Evolutionary conservation across 305 asterid genomes (phyloP), one percentile per base, ranked within the genome.

Genomic region (Plantago coronopus): DNA sequence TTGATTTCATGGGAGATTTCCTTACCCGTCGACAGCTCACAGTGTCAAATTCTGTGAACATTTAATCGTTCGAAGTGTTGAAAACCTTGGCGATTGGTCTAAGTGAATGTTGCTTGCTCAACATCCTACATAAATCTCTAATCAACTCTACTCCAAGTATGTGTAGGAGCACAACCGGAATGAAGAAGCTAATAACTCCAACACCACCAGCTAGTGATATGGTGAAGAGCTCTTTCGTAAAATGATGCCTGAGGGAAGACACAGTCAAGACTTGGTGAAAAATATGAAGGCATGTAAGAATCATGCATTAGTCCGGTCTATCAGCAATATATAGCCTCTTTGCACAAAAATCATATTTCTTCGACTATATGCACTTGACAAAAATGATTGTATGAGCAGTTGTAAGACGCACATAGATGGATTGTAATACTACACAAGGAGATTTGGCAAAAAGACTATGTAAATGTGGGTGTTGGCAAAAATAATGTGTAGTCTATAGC

Each of bases 161-260:
- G 67, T 69, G 63, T 20, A 66, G 73, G 65, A 76, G 34, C 38
- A 62, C 29, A 62, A 61, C 66, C 21, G 79, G 81, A 65, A 63
- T 49, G 62, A 79, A 79, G 65, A 79, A 79, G 54, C 75, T 64
- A 14, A 65, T 19, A 38, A 76, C 17, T 47, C 81, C 81, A 17
- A 68, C 17, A 62, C 17, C 71, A 54, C 69, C 54, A 15, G 81
- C 79, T 27, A 66, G 43, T 17, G 69, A 48, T 22, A 76, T 17
- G 46, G 65, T 65, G 25, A 44, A 17, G 43, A 76, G 50, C 64
- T 70, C 74, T 46, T 48, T 64, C 55, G 68, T 56, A 64, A 62
- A 22, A 65, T 18, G 17, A 42, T 69, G 61, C 78, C 80, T 79
- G 44, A 22, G 59, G 50, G 38, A 68, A 63, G 43, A 11, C 15